Base-by-base conservation (phyloP, 2,329 filamentous ascomycete species). In the Colletotrichum tanaceti region DNA sequence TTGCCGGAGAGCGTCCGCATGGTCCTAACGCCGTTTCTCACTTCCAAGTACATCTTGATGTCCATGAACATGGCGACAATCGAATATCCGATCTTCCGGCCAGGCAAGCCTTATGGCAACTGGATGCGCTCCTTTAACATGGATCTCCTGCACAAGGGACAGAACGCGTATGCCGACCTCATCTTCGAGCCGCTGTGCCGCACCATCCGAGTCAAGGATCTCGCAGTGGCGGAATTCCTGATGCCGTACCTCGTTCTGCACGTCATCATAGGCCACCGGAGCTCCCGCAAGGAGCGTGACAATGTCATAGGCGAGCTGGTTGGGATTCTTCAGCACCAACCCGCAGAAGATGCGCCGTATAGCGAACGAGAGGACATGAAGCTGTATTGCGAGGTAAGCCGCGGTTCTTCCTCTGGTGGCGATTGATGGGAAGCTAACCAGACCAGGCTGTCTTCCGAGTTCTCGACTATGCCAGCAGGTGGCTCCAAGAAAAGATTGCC, bases 381-480 rank as follows among this genome's bases (percentile, higher is more conserved):
- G 75, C 84, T 92, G 60, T 97, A 92, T 76, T 97, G 93, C 75
- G 94, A 98, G 84, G 93, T 93, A 83, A 81, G 85, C 74, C 14
- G 18, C 24, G 32, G 16, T 13, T n/a, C 28, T 16, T 10, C 18
- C 43, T 18, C 5, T 6, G 16, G 32, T 41, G 41, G 7, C 2
- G 2, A 35, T 58, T 54, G 35, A 35, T 35, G 32, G 32, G 32
- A n/a, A n/a, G 44, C 24, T 61, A 32, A 38, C n/a, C 3, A 18
- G 59, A 41, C 24, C 65, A 96, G 92, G 93, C 92, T 65, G 90
- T 98, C 2, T 99, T 99, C 77, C 89, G 91, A 54, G 88, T 97
- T 4, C 85, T 99, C 0, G 97, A 99, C 77, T 98, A 99, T 77
- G 87, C 95, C 70, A 94, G 93, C 75, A 87, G 91, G 71, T 99